Conservation (phyloP, 192 early-diverging fungal species). For the Backusella parvicylindrica region DNA sequence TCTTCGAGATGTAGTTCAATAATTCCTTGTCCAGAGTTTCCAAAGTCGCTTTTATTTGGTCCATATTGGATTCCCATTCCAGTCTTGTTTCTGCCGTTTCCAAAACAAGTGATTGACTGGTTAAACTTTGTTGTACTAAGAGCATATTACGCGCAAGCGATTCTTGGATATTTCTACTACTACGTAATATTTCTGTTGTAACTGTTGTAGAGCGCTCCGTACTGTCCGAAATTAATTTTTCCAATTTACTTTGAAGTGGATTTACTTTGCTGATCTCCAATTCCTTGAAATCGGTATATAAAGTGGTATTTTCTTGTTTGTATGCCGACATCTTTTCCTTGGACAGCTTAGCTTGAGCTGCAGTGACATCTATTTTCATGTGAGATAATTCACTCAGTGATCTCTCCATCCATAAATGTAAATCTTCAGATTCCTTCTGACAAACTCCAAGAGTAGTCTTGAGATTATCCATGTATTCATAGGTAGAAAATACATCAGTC, state of each 20-base stretch:
- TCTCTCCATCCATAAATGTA: conserved; percentile 9
- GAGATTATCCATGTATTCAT: not conserved
- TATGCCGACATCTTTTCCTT: not conserved
- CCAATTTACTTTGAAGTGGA: not conserved
- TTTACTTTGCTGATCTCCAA: not conserved
- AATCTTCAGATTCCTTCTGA: not conserved
- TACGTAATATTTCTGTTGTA: not conserved
- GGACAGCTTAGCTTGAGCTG: not conserved
- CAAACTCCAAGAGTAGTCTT: not conserved
- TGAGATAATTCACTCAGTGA: not conserved
- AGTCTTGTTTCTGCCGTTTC: not conserved
- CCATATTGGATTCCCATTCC: not conserved
- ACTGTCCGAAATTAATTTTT: not conserved
- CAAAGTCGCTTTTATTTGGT: not conserved
- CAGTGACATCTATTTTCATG: not conserved
- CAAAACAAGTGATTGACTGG: not conserved
- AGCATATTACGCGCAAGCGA: not conserved
- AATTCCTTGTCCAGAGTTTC: conserved; percentile 9
- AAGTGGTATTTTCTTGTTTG: not conserved
- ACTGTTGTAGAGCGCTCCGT: not conserved
- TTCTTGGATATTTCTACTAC: not conserved
- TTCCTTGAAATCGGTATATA: not conserved
- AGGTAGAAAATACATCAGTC: not conserved
- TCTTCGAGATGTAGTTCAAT: not conserved
- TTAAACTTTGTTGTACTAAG: not conserved